Evolutionary conservation across 2,329 filamentous ascomycete species (phyloP).

Genomic region (Alternaria atra): DNA sequence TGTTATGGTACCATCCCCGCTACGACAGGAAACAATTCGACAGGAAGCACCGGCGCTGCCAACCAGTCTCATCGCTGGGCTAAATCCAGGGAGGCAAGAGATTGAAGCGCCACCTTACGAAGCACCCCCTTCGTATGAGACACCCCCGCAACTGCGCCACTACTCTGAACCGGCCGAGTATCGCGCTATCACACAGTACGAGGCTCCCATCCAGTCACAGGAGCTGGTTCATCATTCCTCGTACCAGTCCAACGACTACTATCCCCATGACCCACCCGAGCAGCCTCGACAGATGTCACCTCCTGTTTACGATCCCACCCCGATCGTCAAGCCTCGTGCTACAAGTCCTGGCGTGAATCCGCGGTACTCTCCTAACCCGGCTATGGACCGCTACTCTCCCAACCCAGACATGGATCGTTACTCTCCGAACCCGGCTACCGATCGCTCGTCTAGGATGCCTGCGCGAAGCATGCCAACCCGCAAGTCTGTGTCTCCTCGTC

Average conservation of each 20-base stretch:
- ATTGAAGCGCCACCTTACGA: slow-evolving; percentile 36
- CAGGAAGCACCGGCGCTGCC: slow-evolving; percentile 40
- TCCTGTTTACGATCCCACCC: slow-evolving; percentile 51
- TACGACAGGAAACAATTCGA: slow-evolving; percentile 25
- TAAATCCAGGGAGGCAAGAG: slow-evolving; percentile 34
- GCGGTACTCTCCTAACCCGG: slow-evolving; percentile 20
- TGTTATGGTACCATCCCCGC: slow-evolving; percentile 40
- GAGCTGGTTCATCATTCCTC: slow-evolving; percentile 42
- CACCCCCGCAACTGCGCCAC: slow-evolving; percentile 40
- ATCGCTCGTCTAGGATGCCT: slow-evolving; percentile 53
- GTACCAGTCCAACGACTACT: slow-evolving; percentile 46
- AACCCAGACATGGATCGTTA: slow-evolving; percentile 14
- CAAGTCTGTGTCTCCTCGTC: slow-evolving; percentile 79
- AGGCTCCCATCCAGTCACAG: slow-evolving; percentile 39
- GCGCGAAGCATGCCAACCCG: slow-evolving; percentile 62
- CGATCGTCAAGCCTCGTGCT: slow-evolving; percentile 54
- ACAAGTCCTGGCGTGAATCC: slow-evolving; percentile 54
- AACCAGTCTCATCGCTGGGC: slow-evolving; percentile 44
- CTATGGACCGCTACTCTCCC: slow-evolving; percentile 27
- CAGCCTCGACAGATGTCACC: slow-evolving; percentile 48
- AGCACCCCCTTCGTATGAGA: slow-evolving; percentile 30
- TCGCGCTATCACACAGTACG: slow-evolving; percentile 43
- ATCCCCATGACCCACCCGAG: slow-evolving; percentile 54
- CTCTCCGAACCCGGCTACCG: slow-evolving; percentile 39
- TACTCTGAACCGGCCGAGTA: slow-evolving; percentile 48